These are phyloP conservation scores for Eremochloa ophiuroides DNA, from an alignment of 176 grass and related monocot genomes.

Conservation along the genomic window DNA sequence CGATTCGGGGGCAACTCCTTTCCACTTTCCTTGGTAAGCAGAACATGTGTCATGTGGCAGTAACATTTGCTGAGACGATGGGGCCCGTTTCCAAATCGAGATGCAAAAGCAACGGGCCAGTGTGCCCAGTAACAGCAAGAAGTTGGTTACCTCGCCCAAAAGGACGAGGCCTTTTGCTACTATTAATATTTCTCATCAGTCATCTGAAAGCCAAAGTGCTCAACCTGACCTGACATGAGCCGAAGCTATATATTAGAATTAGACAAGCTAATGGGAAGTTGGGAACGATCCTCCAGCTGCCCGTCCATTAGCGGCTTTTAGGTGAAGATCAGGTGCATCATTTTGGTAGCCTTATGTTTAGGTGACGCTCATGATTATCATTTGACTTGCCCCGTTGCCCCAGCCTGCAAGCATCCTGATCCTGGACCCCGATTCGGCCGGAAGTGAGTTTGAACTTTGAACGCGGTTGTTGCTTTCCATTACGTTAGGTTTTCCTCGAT, in stretches of 20 bases:
- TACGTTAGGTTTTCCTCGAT: conserved; percentile 2
- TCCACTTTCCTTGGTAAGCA: too few species aligned
- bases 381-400: not conserved
- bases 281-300: not conserved
- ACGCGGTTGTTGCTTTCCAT: not conserved
- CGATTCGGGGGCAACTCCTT: not conserved
- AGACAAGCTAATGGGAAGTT: not conserved
- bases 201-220: not conserved
- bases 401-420: not conserved
- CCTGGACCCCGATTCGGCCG: not conserved
- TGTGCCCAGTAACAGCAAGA: not conserved
- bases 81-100: not conserved
- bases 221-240: not conserved
- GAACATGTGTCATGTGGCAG: not conserved
- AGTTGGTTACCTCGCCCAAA: not conserved
- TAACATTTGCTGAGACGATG: not conserved
- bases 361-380: not conserved
- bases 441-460: not conserved
- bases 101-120: not conserved
- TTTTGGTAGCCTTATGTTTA: not conserved
- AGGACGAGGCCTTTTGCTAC: not conserved
- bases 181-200: not conserved
- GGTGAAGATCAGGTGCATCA: conserved; percentile 1
- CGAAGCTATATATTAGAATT: too few species aligned
- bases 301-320: not conserved